Base-by-base conservation (phyloP, 1,284 basidiomycete species). In the Jaminaea rosea region DNA sequence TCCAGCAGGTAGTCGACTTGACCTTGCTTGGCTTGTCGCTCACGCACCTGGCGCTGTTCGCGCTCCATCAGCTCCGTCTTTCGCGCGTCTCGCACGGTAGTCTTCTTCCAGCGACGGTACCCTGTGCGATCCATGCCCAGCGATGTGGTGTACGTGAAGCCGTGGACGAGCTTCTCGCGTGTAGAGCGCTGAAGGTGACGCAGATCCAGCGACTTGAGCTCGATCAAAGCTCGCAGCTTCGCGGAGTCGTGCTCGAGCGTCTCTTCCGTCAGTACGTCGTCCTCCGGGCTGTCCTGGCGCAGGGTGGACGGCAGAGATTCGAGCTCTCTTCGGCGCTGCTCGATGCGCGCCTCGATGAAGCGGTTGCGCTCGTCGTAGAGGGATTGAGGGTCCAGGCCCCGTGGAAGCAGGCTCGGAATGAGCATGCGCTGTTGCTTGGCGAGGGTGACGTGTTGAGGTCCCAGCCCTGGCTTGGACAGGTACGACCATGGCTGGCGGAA, bases 11-110 rank as follows among this genome's bases (percentile, higher is more conserved):
- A 92, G 67, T 93, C 88, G 68, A 94, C 82, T 70, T 99, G 94
- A 72, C 94, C 92, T 78, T 91, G 87, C 76, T 97, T 94, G 45
- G 91, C 91, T 29, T 88, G 84, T 47, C 85, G 84, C 76, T 98
- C 93, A 21, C 92, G 84, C 61, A 98, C 92, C 6, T 83, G 80
- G 24, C 92, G 85, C 74, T 98, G 94, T 72, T 87, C 86, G 53
- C 90, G 81, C 77, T 98, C 94, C 13, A 87, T 82, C 60, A 84
- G 82, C 76, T 98, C 94, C 2, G 89, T 96, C 74, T 82, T 83
- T 32, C 89, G 85, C 17, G 90, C 89, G 69, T 97, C 92, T 15
- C 89, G 84, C 29, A 96, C 78, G 0, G 85, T 86, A 26, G 88
- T 88, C 70, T 92, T 93, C 64, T 89, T 84, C 53, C 83, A 82